These are phyloP conservation scores for Cladosporium austrohemisphaericum DNA, from an alignment of 2,329 filamentous ascomycete species.

Conservation along the genomic window DNA sequence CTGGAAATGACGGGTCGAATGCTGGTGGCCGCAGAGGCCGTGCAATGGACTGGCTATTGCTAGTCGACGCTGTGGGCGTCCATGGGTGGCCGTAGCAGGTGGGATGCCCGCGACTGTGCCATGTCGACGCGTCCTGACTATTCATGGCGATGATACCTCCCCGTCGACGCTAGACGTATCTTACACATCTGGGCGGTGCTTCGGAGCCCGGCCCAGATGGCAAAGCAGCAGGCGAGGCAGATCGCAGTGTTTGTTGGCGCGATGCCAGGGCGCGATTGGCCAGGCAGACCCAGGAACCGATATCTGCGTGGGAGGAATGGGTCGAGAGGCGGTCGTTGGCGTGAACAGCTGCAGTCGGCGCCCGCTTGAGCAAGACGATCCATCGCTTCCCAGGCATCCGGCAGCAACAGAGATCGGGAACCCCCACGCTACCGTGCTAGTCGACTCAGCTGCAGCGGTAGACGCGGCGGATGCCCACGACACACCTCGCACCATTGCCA, in stretches of 20 bases:
- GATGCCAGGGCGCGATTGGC: neutral
- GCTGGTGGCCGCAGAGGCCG: neutral
- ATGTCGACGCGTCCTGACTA: too few relatives aligned
- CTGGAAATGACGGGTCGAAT: neutral
- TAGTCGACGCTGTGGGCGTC: too few relatives aligned
- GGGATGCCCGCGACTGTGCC: too few relatives aligned
- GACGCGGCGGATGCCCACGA: slow-evolving; percentile 7
- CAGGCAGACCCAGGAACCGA: neutral
- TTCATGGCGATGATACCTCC: too few relatives aligned
- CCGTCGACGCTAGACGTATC: too few relatives aligned
- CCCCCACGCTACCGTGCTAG: slow-evolving; percentile 10
- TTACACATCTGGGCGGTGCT: too few relatives aligned
- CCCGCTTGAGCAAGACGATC: neutral
- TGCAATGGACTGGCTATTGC: too few relatives aligned
- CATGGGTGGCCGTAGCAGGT: too few relatives aligned
- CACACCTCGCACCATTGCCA: neutral
- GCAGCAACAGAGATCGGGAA: neutral
- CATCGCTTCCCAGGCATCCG: slow-evolving; percentile 6
- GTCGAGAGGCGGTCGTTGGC: neutral
- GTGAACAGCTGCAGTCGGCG: neutral
- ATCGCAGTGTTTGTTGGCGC: too few relatives aligned
- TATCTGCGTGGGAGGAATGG: neutral
- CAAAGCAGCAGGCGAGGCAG: too few relatives aligned
- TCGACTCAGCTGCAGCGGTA: slow-evolving; percentile 10
- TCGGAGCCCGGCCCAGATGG: too few relatives aligned